Evolutionary conservation across 139 green algal species (phyloP).

Genomic region (Haematococcus sp.): DNA sequence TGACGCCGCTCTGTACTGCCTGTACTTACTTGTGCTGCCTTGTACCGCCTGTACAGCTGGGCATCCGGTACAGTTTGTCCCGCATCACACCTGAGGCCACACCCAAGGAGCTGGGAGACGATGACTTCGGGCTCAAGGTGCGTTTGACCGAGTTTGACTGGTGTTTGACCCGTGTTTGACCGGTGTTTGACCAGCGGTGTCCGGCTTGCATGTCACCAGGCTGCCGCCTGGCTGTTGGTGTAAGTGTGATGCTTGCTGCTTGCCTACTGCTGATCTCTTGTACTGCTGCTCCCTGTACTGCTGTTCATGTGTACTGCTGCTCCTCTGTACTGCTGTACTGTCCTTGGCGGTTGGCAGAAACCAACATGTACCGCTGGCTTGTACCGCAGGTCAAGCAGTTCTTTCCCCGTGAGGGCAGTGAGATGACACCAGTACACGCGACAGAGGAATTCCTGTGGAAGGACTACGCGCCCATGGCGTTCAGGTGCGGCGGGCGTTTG

Average conservation of each 20-base stretch:
- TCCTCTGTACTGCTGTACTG: neutral
- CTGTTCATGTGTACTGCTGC: neutral
- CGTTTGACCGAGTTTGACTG: neutral
- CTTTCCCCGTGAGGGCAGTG: slow-evolving; percentile 67
- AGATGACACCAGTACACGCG: slow-evolving; percentile 65
- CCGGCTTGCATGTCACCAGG: too few relatives aligned
- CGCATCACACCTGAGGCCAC: slow-evolving; percentile 31
- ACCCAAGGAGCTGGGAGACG: neutral
- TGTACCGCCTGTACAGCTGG: slow-evolving; percentile 64
- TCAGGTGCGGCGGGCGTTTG: slow-evolving; percentile 35
- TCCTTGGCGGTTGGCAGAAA: neutral
- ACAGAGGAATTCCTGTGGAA: slow-evolving; percentile 89
- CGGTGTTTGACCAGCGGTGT: neutral
- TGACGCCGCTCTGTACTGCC: too few relatives aligned
- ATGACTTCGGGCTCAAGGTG: slow-evolving; percentile 28
- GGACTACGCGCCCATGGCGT: slow-evolving; percentile 86
- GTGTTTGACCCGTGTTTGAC: too few relatives aligned
- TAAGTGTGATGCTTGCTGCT: too few relatives aligned
- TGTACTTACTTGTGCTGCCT: too few relatives aligned
- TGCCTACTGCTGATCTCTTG: too few relatives aligned
- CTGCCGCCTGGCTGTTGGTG: too few relatives aligned
- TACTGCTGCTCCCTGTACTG: neutral
- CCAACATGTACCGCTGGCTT: neutral
- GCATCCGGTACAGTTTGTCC: slow-evolving; percentile 74
- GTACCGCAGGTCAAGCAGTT: slow-evolving; percentile 52